Percentiles rank a stretch among this genome's conserved stretches.
Conservation (phyloP, 1,139 yeast species). For the Pichia sp. region DNA sequence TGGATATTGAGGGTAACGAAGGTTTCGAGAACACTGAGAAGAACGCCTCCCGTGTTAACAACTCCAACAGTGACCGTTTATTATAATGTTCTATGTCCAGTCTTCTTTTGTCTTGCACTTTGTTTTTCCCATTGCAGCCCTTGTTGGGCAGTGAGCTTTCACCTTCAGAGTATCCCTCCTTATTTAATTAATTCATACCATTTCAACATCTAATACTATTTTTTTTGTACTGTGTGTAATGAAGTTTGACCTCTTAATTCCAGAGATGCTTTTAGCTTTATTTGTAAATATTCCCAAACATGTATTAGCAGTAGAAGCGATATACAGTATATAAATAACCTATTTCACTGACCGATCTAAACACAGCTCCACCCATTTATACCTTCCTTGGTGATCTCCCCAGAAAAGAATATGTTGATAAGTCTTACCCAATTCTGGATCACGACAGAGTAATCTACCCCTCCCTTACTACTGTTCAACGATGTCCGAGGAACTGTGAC, state of each 20-base stretch:
- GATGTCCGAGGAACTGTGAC: constrained; percentile 18
- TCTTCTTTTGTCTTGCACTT: too few relatives aligned
- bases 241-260: too few relatives aligned
- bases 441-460: constrained; percentile 17
- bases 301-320: not conserved
- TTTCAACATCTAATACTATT: too few relatives aligned
- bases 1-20: constrained; percentile 12
- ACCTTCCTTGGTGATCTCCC: constrained; percentile 20
- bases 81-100: not conserved
- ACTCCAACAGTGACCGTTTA: constrained; percentile 17
- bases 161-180: too few relatives aligned
- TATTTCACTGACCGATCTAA: not conserved
- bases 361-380: constrained; percentile 20
- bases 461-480: constrained; percentile 11
- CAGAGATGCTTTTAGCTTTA: too few relatives aligned
- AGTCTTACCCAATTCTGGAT: constrained; percentile 19
- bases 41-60: not conserved
- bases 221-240: too few relatives aligned
- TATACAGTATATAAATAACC: not conserved
- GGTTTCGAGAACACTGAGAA: not conserved
- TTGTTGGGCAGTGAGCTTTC: too few relatives aligned
- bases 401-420: constrained; percentile 14
- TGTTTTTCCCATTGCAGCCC: too few relatives aligned
- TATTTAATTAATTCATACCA: too few relatives aligned
- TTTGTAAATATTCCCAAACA: too few relatives aligned